Conservation (phyloP, 495 filamentous ascomycete species). For the Aspergillus asperescens region DNA sequence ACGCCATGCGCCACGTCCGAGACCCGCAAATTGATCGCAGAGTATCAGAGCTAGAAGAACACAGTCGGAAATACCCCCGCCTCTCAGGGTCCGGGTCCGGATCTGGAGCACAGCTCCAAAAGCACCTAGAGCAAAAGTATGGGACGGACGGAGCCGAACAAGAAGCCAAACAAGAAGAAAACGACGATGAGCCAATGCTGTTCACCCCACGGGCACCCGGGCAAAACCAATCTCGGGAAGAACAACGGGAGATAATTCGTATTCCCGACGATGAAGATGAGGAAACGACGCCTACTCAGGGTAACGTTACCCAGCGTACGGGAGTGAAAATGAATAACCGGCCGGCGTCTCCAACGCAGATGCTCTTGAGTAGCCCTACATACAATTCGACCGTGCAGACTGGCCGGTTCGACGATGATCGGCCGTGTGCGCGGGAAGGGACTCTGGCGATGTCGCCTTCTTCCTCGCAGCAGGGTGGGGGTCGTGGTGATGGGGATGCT, state of each 20-base stretch:
- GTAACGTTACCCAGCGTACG: slow-evolving; percentile 17
- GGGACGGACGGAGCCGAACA: background rate
- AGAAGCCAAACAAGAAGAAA: background rate
- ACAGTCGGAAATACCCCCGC: slow-evolving; percentile 39
- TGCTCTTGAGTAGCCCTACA: slow-evolving; percentile 29
- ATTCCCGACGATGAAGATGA: slow-evolving; percentile 13
- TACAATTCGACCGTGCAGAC: slow-evolving; percentile 23
- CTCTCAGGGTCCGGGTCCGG: slow-evolving; percentile 17
- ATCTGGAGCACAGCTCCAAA: background rate
- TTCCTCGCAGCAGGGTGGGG: slow-evolving; percentile 26
- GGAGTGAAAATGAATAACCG: background rate
- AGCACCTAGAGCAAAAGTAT: slow-evolving; percentile 19
- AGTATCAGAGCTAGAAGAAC: slow-evolving; percentile 42
- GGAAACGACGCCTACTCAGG: slow-evolving; percentile 19
- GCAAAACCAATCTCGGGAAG: slow-evolving; percentile 15
- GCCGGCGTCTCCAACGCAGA: slow-evolving; percentile 29
- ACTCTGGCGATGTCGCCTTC: background rate
- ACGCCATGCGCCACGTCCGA: slow-evolving; percentile 40
- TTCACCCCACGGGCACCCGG: slow-evolving; percentile 15
- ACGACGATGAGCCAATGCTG: slow-evolving; percentile 20
- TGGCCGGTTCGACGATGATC: slow-evolving; percentile 7
- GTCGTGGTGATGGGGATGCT: slow-evolving; percentile 25
- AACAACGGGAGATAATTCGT: background rate
- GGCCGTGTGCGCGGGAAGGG: background rate
- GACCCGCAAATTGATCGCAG: slow-evolving; percentile 42